A percentile compares a stretch with the other conserved stretches of the same genome.
Evolutionary conservation across 805 yeast genomes (phyloP).

Genomic region (Wickerhamiella vanderwaltii): DNA sequence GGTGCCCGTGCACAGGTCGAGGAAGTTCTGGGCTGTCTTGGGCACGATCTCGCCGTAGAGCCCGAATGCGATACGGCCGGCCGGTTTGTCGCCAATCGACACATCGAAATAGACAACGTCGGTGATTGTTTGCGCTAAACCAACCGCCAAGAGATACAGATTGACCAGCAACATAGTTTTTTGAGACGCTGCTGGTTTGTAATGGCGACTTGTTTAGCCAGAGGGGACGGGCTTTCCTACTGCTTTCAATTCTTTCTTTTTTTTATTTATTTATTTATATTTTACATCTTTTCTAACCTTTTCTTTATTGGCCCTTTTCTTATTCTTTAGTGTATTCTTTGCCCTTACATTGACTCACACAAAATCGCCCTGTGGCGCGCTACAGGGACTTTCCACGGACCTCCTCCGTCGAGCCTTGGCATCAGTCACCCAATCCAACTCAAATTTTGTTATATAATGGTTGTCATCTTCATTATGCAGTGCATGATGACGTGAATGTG

Average conservation of each 20-base stretch:
- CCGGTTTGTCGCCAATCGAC: slow-evolving; percentile 48
- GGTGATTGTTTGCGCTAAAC: slow-evolving; percentile 23
- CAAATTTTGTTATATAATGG: no score
- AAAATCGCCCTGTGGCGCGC: no score
- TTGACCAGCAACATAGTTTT: not conserved
- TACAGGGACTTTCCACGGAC: no score
- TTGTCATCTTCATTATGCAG: no score
- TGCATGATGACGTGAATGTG: no score
- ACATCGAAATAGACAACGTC: slow-evolving; percentile 66
- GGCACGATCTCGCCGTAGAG: slow-evolving; percentile 65
- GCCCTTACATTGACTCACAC: no score
- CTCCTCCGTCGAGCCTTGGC: no score
- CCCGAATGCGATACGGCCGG: slow-evolving; percentile 70
- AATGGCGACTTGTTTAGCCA: not conserved
- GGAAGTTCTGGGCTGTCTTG: slow-evolving; percentile 68
- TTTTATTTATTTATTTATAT: not conserved
- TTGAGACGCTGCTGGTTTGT: no score
- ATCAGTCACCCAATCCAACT: no score
- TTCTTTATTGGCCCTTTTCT: no score
- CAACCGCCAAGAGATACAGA: not conserved
- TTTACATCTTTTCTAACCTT: not conserved
- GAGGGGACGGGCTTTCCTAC: not conserved
- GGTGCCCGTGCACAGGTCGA: slow-evolving; percentile 53
- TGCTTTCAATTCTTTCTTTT: not conserved
- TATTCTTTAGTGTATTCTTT: no score